These are phyloP conservation scores for Urochloa ruziziensis DNA, from an alignment of 176 grass and related monocot genomes.

Conservation along the genomic window DNA sequence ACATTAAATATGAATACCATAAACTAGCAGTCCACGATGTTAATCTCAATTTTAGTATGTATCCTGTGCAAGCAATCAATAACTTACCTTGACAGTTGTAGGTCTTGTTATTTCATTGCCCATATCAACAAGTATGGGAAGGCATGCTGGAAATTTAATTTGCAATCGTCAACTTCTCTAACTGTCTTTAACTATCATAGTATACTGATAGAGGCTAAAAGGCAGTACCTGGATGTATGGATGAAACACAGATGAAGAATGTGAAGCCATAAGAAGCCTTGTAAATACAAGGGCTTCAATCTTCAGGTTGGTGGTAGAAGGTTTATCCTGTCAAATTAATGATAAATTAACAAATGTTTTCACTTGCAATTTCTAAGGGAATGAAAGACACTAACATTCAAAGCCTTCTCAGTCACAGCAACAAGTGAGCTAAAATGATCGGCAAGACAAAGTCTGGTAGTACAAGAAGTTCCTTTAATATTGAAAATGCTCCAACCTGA, in stretches of 20 bases:
- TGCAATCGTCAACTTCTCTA: neutral
- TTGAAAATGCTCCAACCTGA: conserved; percentile 92
- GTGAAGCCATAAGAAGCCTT: too few relatives aligned
- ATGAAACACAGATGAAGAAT: too few relatives aligned
- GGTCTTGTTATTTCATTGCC: conserved; percentile 98
- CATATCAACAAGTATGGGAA: conserved; percentile 99
- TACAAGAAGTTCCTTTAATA: conserved; percentile 93
- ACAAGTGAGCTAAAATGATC: too few relatives aligned
- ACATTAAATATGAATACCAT: neutral
- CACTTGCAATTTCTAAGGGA: neutral
- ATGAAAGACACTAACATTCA: too few relatives aligned
- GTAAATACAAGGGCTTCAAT: too few relatives aligned
- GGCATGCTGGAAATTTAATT: conserved; percentile 59
- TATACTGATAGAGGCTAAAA: neutral
- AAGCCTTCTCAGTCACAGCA: too few relatives aligned
- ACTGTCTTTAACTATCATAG: neutral
- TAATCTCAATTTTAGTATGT: neutral
- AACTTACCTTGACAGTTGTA: conserved; percentile 83
- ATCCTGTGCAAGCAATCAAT: too few relatives aligned
- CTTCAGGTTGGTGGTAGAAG: conserved; percentile 95
- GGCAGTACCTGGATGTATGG: too few relatives aligned
- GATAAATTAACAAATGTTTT: neutral
- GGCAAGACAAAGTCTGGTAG: too few relatives aligned
- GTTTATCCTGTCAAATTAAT: conserved; percentile 79
- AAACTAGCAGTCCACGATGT: neutral